phyloP scores from a whole-genome alignment of 1,139 yeast genomes.

The Eremothecium gossypii region DNA sequence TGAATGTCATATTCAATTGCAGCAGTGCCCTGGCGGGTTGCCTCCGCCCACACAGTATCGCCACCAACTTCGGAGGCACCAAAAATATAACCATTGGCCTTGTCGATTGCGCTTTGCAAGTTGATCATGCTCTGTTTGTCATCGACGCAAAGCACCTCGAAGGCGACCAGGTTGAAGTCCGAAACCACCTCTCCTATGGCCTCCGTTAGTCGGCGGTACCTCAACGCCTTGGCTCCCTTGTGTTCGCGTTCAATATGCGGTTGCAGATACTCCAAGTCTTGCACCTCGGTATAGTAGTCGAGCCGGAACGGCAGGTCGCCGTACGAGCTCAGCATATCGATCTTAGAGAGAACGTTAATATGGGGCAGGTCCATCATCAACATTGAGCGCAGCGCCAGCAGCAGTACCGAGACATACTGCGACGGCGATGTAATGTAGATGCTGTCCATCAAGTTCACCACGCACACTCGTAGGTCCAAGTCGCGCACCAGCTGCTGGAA shows the following conservation, averaged over 20 bases:
- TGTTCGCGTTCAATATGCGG: conserved; percentile 64
- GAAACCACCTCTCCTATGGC: conserved; percentile 75
- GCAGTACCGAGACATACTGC: conserved; percentile 75
- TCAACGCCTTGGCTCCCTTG: conserved; percentile 40
- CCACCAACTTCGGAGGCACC: conserved; percentile 93
- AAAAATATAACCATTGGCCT: conserved; percentile 86
- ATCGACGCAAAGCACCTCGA: conserved; percentile 84
- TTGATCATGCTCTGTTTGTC: conserved; percentile 88
- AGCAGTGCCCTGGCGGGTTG: conserved; percentile 67
- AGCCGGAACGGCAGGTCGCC: conserved; percentile 61
- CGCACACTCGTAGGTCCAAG: conserved; percentile 67
- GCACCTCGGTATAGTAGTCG: conserved; percentile 87
- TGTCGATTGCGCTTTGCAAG: conserved; percentile 67
- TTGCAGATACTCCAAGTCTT: conserved; percentile 59
- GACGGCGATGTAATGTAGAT: conserved; percentile 78
- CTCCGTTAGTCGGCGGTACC: conserved; percentile 62
- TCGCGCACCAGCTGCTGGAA: conserved; percentile 61
- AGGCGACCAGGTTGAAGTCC: conserved; percentile 80
- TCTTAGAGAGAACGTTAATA: conserved; percentile 82
- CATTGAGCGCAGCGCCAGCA: conserved; percentile 85
- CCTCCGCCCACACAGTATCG: conserved; percentile 93
- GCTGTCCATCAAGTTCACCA: conserved; percentile 83
- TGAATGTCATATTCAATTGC: conserved; percentile 57
- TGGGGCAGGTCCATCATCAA: conserved; percentile 88
- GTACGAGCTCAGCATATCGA: conserved; percentile 68